Base-by-base conservation (phyloP, 1,284 basidiomycete genomes). In the Xerocomus amazonicus region DNA sequence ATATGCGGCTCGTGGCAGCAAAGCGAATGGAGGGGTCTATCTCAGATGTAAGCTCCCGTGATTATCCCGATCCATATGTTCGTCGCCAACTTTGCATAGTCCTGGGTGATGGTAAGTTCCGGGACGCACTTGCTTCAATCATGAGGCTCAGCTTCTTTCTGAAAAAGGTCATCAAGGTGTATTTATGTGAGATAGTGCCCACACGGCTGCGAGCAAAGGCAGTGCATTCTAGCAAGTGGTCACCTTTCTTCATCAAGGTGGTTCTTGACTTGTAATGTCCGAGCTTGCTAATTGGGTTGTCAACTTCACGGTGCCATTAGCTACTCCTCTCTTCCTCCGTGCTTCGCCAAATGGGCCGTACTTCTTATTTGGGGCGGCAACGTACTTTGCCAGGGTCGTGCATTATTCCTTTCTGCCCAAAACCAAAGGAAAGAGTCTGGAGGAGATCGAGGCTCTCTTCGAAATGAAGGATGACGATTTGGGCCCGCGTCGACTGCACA, bases 1-100 rank as follows among this genome's bases (percentile, higher is more conserved):
- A 42, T 79, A 79, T 55, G 74, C 71, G 3, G 63, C 65, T 16
- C 61, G 69, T 13, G 71, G 66, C 10, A 54, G 54, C 10, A 67
- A 44, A 46, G 54, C n/a, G 1, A 48, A 62, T 14, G 61, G 63
- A 14, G 52, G 51, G 34, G 54, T 65, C 23, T 50, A 61, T 26
- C 56, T 65, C 23, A 34, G 43, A 1, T 53, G 55, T n/a, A 68
- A 59, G 50, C n/a, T 39, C 17, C 66, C 19, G 68, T 77, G 45
- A 74, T 80, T 52, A 67, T 70, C 16, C 59, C 78, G 40, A 76
- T 80, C 59, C 78, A 78, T 55, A 46, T 73, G 41, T 76, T 73
- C 51, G 62, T 76, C 42, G 62, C 65, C 42, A 66, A 63, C 50
- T 68, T 66, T 19, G 54, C 63, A 2, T 69, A 62, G 61, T 61